phyloP scores from a whole-genome alignment of 495 filamentous ascomycete species.

The Penicillium waksmanii region DNA sequence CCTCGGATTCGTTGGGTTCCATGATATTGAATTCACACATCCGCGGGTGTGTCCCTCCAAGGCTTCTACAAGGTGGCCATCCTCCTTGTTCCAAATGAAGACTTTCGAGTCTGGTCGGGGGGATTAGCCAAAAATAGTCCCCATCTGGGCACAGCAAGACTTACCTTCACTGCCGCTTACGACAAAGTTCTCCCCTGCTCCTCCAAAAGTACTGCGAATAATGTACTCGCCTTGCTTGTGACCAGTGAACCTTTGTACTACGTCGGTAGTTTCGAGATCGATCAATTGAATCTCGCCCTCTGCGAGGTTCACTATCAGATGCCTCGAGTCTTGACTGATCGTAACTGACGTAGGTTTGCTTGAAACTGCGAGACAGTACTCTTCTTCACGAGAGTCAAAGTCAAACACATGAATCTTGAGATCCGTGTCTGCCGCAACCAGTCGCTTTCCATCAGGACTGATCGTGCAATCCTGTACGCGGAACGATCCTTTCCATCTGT shows the following conservation, averaged over 20 bases:
- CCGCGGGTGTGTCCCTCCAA: constrained; percentile 74
- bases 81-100: constrained; percentile 89
- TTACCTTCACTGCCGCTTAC: constrained; percentile 90
- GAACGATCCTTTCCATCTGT: constrained; percentile 69
- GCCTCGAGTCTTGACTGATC: constrained; percentile 76
- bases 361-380: constrained; percentile 70
- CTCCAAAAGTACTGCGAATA: constrained; percentile 83
- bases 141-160: background rate
- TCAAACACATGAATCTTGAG: constrained; percentile 80
- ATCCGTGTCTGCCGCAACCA: constrained; percentile 76
- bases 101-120: constrained; percentile 66
- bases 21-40: constrained; percentile 87
- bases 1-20: constrained; percentile 80
- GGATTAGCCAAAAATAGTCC: constrained; percentile 20
- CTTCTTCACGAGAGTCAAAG: constrained; percentile 69
- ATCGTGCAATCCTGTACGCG: constrained; percentile 84
- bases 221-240: constrained; percentile 72
- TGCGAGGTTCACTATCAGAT: constrained; percentile 80
- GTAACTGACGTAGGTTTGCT: constrained; percentile 73
- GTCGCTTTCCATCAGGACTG: constrained; percentile 73
- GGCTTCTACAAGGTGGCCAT: constrained; percentile 71
- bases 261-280: constrained; percentile 71
- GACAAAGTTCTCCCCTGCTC: constrained; percentile 87
- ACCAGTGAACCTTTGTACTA: constrained; percentile 73
- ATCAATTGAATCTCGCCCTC: constrained; percentile 76